Evolutionary conservation across 208 protist species (phyloP), one percentile per base, ranked within the genome.

Genomic region (Trypanosomatidae sp.): DNA sequence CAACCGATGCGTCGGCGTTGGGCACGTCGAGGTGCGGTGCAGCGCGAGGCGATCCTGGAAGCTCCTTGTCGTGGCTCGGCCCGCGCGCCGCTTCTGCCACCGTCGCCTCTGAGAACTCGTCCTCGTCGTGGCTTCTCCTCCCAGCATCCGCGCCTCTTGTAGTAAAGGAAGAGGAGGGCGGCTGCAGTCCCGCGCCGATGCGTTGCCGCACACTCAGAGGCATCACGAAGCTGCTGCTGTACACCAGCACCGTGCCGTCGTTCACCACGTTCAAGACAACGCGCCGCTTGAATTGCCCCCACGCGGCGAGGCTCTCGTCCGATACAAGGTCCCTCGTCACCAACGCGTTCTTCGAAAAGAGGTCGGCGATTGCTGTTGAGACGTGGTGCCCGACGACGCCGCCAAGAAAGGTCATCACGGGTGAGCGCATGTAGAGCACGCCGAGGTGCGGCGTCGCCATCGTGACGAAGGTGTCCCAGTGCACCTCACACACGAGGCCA

Each of bases 391-490:
- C 82, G 2, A 82, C 28, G 1, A 62, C 36, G 10, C 71, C 55
- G 43, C 83, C 82, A 17, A 90, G 17, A 62, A 74, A 79, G 0
- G 73, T 77, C 7, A 77, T 68, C n/a, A 84, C 9, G 7, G 12
- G 50, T 0, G 89, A 89, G 47, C 66, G 68, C 84, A 90, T 88
- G 47, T 88, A 80, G 25, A 41, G 33, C 9, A 83, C 71, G 30
- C 89, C 89, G 28, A 78, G 75, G 66, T 91, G 89, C 25, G 89
- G 89, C 0, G 81, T 72, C 13, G 86, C 74, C 33, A 93, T 77
- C 13, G 77, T 83, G 74, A 79, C 89, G 62, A 90, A 86, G 25
- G 68, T 67, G 17, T 90, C 87, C 82, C 83, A 90, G 60, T 81
- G 49, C n/a, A 92, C 60, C 36, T 33, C 36, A 36, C 44, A 62